Evolutionary conservation across 2,329 filamentous ascomycete genomes (phyloP).

Genomic region (Fusarium nematophilum): DNA sequence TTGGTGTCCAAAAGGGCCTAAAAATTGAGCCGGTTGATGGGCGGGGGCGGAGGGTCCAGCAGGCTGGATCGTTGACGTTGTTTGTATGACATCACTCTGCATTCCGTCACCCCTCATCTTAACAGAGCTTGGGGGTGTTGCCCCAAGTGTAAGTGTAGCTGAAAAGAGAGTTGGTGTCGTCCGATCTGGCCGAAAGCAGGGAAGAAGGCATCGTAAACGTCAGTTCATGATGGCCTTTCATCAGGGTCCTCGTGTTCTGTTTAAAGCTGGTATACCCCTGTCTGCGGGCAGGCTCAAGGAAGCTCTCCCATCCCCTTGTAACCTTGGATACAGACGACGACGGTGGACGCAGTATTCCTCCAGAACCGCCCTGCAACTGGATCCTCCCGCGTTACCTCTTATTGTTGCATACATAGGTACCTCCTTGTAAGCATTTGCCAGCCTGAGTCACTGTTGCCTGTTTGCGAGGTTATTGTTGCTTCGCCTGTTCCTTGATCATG

Average conservation of each 20-base stretch:
- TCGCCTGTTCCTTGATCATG: neutral
- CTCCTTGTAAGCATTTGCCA: no score
- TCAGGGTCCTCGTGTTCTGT: constrained; percentile 19
- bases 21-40: constrained; percentile 25
- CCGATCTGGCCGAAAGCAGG: constrained; percentile 34
- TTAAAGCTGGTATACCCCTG: constrained; percentile 43
- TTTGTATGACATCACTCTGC: constrained; percentile 51
- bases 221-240: constrained; percentile 23
- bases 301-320: constrained; percentile 32
- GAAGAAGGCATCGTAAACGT: constrained; percentile 40
- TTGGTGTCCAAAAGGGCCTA: no score
- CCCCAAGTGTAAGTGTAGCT: constrained; percentile 25
- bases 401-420: no score
- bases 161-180: constrained; percentile 11
- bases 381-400: constrained; percentile 10
- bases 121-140: constrained; percentile 14
- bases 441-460: no score
- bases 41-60: constrained; percentile 36
- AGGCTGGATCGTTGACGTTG: constrained; percentile 25
- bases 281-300: constrained; percentile 7
- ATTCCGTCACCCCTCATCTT: constrained; percentile 44
- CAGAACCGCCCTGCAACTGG: constrained; percentile 24
- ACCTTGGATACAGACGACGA: constrained; percentile 12
- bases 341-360: constrained; percentile 27
- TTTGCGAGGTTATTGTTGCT: neutral